Percentiles rank a stretch among this genome's conserved stretches.
Conservation (phyloP, 2,329 filamentous ascomycete genomes). For the Aspergillus terreus region DNA sequence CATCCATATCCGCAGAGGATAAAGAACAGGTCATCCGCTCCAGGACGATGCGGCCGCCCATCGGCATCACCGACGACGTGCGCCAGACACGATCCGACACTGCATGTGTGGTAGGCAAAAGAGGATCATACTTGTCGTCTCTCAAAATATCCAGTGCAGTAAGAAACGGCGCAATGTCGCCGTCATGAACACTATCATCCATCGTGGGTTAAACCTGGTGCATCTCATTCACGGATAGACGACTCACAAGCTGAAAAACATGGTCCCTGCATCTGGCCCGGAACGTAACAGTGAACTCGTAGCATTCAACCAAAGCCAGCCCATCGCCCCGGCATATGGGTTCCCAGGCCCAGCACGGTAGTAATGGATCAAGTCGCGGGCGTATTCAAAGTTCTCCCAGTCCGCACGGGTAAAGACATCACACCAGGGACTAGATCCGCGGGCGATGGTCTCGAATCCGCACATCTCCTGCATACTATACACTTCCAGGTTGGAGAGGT, state of each 20-base stretch:
- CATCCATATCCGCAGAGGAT: background rate
- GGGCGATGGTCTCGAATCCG: slow-evolving; percentile 55
- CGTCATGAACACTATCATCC: slow-evolving; percentile 49
- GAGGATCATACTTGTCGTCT: slow-evolving; percentile 31
- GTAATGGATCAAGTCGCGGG: slow-evolving; percentile 56
- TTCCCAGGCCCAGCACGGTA: slow-evolving; percentile 58
- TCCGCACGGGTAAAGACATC: slow-evolving; percentile 53
- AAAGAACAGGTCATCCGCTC: slow-evolving; percentile 49
- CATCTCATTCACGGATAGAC: background rate
- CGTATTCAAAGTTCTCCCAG: slow-evolving; percentile 56
- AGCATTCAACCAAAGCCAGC: slow-evolving; percentile 57
- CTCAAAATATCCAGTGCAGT: slow-evolving; percentile 50
- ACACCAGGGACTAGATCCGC: slow-evolving; percentile 55
- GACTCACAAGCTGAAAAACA: slow-evolving; percentile 57
- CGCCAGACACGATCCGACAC: slow-evolving; percentile 48
- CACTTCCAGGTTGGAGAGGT: slow-evolving; percentile 47
- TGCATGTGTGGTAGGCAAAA: slow-evolving; percentile 47
- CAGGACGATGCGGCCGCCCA: slow-evolving; percentile 55
- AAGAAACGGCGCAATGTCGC: slow-evolving; percentile 55
- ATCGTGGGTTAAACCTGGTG: background rate
- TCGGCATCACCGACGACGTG: slow-evolving; percentile 54
- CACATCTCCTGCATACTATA: slow-evolving; percentile 62
- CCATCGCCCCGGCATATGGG: slow-evolving; percentile 51
- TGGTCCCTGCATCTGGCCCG: slow-evolving; percentile 42
- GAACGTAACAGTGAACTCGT: slow-evolving; percentile 48